A percentile compares a stretch with the other conserved stretches of the same genome.
These are phyloP conservation scores for Gamsiella multidivaricata DNA, from an alignment of 192 early-diverging fungal species.

Conservation along the genomic window DNA sequence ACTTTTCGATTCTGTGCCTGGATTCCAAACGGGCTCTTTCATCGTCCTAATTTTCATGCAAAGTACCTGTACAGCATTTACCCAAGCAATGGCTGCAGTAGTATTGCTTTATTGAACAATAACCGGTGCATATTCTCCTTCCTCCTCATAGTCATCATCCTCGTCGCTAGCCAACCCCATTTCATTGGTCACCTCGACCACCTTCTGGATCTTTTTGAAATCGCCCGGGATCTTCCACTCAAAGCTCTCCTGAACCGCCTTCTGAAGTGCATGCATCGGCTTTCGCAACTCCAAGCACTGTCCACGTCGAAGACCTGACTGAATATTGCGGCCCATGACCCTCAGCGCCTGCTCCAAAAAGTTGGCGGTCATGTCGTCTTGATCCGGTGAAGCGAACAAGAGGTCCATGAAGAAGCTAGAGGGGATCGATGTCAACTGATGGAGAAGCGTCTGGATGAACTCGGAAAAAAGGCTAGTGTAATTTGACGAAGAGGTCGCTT, in stretches of 20 bases:
- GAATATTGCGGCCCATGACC: conserved; percentile 42
- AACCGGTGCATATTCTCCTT: conserved; percentile 78
- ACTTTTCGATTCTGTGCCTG: neutral
- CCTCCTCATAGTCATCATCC: conserved; percentile 66
- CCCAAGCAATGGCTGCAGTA: too few species aligned
- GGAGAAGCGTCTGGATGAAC: conserved; percentile 34
- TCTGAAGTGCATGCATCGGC: conserved; percentile 60
- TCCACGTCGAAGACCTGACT: conserved; percentile 56
- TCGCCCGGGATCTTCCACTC: conserved; percentile 74
- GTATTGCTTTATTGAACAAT: conserved; percentile 70
- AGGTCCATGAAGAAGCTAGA: conserved; percentile 51
- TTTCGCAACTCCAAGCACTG: conserved; percentile 47
- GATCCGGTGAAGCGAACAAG: conserved; percentile 33
- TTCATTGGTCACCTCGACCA: conserved; percentile 39
- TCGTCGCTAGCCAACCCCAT: conserved; percentile 31
- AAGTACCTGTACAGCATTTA: neutral
- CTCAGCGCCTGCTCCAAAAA: conserved; percentile 40
- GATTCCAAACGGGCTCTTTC: too few species aligned
- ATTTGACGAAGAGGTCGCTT: conserved; percentile 15
- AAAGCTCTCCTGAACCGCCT: conserved; percentile 66
- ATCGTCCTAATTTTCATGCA: neutral
- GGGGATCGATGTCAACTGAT: conserved; percentile 35
- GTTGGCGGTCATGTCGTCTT: conserved; percentile 36
- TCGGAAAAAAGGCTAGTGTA: conserved; percentile 12
- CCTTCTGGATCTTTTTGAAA: conserved; percentile 48